Conservation (phyloP, 2,329 filamentous ascomycete species). For the Pseudogymnoascus sp. region DNA sequence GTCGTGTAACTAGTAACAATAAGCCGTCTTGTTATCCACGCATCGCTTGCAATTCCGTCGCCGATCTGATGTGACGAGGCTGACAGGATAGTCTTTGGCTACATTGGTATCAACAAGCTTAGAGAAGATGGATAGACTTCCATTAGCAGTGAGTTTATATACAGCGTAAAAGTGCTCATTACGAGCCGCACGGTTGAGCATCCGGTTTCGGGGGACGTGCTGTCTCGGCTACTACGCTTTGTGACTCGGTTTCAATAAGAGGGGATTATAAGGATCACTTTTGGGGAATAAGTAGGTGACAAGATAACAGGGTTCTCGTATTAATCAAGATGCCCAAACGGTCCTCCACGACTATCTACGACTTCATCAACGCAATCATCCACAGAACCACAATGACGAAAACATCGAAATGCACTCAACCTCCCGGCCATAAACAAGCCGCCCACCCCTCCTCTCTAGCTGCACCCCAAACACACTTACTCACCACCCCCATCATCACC, state of each 20-base stretch:
- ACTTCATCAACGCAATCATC: background rate
- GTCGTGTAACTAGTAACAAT: too few relatives aligned
- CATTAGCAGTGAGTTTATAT: too few relatives aligned
- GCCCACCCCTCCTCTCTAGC: background rate
- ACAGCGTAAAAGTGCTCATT: too few relatives aligned
- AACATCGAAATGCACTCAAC: background rate
- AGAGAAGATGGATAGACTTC: too few relatives aligned
- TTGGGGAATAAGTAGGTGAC: background rate
- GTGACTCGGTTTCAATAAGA: background rate
- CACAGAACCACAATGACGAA: background rate
- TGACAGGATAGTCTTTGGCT: too few relatives aligned
- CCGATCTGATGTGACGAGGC: too few relatives aligned
- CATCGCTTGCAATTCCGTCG: too few relatives aligned
- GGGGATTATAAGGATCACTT: background rate
- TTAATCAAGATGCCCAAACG: background rate
- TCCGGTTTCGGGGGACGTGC: too few relatives aligned
- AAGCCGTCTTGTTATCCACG: too few relatives aligned
- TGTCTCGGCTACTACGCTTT: too few relatives aligned
- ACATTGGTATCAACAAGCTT: too few relatives aligned
- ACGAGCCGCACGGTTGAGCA: too few relatives aligned
- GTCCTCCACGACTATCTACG: background rate
- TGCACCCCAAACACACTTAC: background rate
- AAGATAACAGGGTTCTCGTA: background rate
- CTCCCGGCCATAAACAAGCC: background rate
- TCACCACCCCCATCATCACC: slow-evolving; percentile 14